Percentiles rank a stretch among this genome's conserved stretches.
Conservation (phyloP, 768 basidiomycete species). For the Coprinopsis sp. region DNA sequence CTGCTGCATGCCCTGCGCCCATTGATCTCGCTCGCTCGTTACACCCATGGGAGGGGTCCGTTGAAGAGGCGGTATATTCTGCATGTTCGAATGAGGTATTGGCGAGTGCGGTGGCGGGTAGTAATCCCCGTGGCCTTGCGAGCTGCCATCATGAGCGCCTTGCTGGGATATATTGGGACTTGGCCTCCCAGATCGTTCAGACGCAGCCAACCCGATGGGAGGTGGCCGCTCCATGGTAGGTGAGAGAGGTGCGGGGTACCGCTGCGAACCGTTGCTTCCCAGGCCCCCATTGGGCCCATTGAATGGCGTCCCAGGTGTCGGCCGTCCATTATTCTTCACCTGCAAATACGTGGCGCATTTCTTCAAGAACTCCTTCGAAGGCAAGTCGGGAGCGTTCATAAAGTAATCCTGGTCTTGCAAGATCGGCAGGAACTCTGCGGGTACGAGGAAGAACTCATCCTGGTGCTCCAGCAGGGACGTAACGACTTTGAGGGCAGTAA, state of each 20-base stretch:
- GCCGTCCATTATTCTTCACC: constrained; percentile 39
- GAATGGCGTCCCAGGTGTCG: constrained; percentile 7
- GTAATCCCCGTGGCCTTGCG: constrained; percentile 2
- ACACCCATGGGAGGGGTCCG: constrained; percentile 7
- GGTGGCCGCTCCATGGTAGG: constrained; percentile 12
- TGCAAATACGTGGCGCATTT: constrained; percentile 91
- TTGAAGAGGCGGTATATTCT: constrained; percentile 2
- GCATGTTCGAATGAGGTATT: not conserved
- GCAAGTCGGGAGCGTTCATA: constrained; percentile 78
- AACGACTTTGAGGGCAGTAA: constrained; percentile 81
- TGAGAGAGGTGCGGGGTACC: constrained; percentile 3
- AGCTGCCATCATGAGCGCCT: constrained; percentile 4
- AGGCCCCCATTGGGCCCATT: not conserved
- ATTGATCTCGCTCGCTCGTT: not conserved
- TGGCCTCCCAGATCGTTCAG: constrained; percentile 9
- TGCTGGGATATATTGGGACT: constrained; percentile 8
- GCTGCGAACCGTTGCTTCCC: constrained; percentile 3
- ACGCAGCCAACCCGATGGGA: constrained; percentile 5
- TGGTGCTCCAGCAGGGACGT: constrained; percentile 86
- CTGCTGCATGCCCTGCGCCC: not conserved
- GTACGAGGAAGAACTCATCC: constrained; percentile 94
- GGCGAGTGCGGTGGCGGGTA: not conserved
- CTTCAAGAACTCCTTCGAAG: constrained; percentile 93
- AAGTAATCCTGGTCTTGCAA: constrained; percentile 93
- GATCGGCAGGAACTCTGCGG: constrained; percentile 81